Conservation (phyloP, 2,329 filamentous ascomycete genomes). For the Coccinonectria pachysandricola region DNA sequence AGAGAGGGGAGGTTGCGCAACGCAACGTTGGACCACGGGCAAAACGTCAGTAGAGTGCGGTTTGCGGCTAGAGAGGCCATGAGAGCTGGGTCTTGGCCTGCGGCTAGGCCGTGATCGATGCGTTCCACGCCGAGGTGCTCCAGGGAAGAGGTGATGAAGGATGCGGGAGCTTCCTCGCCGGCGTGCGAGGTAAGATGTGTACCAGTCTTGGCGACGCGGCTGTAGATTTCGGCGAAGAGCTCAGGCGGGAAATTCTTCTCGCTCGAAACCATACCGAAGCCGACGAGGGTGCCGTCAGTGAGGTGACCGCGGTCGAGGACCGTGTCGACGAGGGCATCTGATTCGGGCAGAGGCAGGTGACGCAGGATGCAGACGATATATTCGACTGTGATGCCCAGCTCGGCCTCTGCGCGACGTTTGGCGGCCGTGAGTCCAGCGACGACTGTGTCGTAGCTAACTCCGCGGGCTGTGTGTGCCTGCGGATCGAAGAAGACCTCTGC, state of each 20-base stretch:
- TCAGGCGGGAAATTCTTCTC: conserved; percentile 46
- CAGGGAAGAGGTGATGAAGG: conserved; percentile 55
- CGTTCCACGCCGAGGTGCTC: conserved; percentile 51
- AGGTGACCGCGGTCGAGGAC: conserved; percentile 32
- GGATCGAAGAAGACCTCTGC: conserved; percentile 77
- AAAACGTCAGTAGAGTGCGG: conserved; percentile 56
- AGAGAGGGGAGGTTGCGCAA: conserved; percentile 18
- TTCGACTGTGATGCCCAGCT: conserved; percentile 53
- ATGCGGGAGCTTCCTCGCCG: conserved; percentile 62
- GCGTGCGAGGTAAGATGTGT: conserved; percentile 62
- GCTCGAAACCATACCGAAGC: conserved; percentile 59
- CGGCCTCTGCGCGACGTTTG: conserved; percentile 45
- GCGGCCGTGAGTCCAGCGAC: conserved; percentile 53
- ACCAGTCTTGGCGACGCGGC: conserved; percentile 32
- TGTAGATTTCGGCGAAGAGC: conserved; percentile 53
- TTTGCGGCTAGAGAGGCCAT: conserved; percentile 46
- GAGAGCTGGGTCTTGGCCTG: conserved; percentile 49
- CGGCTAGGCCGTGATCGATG: conserved; percentile 65
- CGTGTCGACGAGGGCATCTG: conserved; percentile 27
- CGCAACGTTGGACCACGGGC: conserved; percentile 61
- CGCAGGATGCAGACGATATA: conserved; percentile 65
- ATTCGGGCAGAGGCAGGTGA: conserved; percentile 54
- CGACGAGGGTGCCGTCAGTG: conserved; percentile 42
- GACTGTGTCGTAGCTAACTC: conserved; percentile 52
- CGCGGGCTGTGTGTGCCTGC: conserved; percentile 58